Evolutionary conservation across 768 basidiomycete genomes (phyloP).

Genomic region (Lactifluus volemus): DNA sequence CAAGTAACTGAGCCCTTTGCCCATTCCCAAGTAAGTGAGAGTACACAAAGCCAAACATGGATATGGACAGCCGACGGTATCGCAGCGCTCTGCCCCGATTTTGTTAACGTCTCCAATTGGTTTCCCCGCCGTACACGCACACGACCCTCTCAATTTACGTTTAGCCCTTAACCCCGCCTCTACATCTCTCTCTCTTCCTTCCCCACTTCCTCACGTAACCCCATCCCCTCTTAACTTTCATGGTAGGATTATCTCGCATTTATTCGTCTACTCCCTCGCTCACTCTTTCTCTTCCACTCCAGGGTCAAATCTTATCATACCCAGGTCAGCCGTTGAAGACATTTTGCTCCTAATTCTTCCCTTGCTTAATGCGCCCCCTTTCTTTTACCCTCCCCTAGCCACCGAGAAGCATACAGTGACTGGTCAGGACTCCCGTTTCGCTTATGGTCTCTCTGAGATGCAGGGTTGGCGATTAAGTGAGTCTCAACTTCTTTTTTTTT

Average conservation of each 20-base stretch:
- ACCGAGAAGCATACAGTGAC: conserved; percentile 73
- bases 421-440: conserved; percentile 60
- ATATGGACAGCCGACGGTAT: background rate
- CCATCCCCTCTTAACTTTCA: background rate
- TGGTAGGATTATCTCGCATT: conserved; percentile 5
- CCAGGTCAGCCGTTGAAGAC: conserved; percentile 45
- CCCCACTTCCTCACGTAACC: background rate
- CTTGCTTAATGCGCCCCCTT: background rate
- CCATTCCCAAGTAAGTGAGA: too few relatives aligned
- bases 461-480: conserved; percentile 98
- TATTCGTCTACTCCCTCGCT: background rate
- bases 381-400: conserved; percentile 34
- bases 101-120: background rate
- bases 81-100: background rate
- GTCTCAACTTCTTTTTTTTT: conserved; percentile 29
- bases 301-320: conserved; percentile 84
- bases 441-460: conserved; percentile 88
- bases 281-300: conserved; percentile 12
- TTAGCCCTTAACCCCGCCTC: conserved; percentile 11
- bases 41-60: conserved; percentile 15
- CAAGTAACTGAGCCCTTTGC: too few relatives aligned
- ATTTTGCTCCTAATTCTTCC: background rate
- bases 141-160: background rate
- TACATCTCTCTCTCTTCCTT: background rate
- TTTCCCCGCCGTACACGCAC: conserved; percentile 7